phyloP scores from a whole-genome alignment of 1,284 basidiomycete species.

The Microbotryum silenes-acaulis region DNA sequence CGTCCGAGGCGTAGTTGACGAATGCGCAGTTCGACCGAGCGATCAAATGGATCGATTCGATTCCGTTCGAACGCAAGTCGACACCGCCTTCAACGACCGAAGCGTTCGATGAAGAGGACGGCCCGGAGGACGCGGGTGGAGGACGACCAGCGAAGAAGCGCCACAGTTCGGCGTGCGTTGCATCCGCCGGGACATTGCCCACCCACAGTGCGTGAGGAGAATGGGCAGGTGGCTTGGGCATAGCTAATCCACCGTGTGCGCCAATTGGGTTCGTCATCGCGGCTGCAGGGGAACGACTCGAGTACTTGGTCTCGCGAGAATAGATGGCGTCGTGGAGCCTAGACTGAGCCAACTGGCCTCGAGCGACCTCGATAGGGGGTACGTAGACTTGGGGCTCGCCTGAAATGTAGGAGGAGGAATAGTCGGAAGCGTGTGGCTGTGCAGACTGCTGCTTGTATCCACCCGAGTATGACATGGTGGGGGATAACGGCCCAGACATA shows the following conservation, averaged over 20 bases:
- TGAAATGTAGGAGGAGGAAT: too few relatives aligned
- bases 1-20: constrained; percentile 28
- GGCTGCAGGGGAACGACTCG: background rate
- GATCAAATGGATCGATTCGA: constrained; percentile 85
- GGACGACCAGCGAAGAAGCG: constrained; percentile 60
- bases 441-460: too few relatives aligned
- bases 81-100: background rate
- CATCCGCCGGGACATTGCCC: constrained; percentile 74
- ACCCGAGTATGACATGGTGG: too few relatives aligned
- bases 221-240: constrained; percentile 34
- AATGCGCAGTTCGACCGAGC: constrained; percentile 68
- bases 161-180: constrained; percentile 81
- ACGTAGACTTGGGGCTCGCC: background rate
- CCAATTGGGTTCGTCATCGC: constrained; percentile 4
- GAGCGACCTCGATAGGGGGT: constrained; percentile 11
- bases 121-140: constrained; percentile 25
- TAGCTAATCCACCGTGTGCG: background rate
- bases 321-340: constrained; percentile 20
- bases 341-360: constrained; percentile 29
- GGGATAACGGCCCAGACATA: too few relatives aligned
- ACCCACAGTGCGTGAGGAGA: constrained; percentile 46
- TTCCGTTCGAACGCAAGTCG: constrained; percentile 48
- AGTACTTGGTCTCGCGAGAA: background rate
- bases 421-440: too few relatives aligned
- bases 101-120: constrained; percentile 1